Base-by-base conservation (phyloP, 176 grass and related monocot genomes). In the Cenchrus americanus region DNA sequence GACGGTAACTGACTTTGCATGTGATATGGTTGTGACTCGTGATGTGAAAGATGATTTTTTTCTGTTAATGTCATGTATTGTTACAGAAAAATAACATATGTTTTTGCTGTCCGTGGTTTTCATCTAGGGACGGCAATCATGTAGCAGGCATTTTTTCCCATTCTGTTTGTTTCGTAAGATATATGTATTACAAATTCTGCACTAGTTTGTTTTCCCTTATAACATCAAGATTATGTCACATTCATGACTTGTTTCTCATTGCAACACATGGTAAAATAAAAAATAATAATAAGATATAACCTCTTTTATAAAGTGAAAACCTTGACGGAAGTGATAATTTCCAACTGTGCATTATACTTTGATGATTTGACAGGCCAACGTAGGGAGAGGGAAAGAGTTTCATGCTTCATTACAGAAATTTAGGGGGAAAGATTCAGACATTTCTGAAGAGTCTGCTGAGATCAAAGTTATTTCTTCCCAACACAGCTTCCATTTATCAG, bases 361-460 rank as follows among this genome's bases (percentile, higher is more conserved):
- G 34, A 64, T 81, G 26, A 77, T 68, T 57, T 75, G 48, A 30
- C 74, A 95, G 90, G 90, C 90, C 57, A 95, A 91, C 47, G 75
- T 79, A n/a, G 88, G 90, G 21, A 63, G 46, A 63, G 64, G 79
- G 26, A 91, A 79, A 87, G 90, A 96, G 41, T 96, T 91, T 62
- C 42, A 42, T 74, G 71, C 60, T 86, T 86, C 88, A 17, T 76
- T 96, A 79, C 93, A 88, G 90, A 88, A 65, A 19, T 75, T 96
- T 82, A 85, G 83, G 44, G 87, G 92, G 21, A 30, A 59, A 76
- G 65, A 91, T 65, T 82, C 78, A 70, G 84, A 92, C 66, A 89
- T 93, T 66, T 86, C 78, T 77, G 40, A 78, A 84, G 90, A 95
- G 87, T 88, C 86, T 61, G 42, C 74, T 64, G 88, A 84, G 50